These are phyloP conservation scores for Scutellaria minor DNA, from an alignment of 257 asterid species.

Conservation along the genomic window DNA sequence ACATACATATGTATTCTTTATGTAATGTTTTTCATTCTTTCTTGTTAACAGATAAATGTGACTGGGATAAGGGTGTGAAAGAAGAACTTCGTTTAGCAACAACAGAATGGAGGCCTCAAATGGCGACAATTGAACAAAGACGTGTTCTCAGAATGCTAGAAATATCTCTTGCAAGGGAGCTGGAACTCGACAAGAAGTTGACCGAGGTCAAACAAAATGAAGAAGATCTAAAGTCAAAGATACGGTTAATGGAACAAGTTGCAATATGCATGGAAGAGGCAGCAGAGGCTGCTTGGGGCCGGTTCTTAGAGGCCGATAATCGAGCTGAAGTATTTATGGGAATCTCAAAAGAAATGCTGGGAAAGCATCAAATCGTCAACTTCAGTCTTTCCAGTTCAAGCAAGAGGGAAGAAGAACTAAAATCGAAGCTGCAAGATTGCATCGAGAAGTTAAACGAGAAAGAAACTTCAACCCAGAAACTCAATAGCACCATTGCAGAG, in stretches of 20 bases:
- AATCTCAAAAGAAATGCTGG: conserved; percentile 73
- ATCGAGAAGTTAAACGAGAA: conserved; percentile 49
- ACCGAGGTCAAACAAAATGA: conserved; percentile 66
- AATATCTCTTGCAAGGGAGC: conserved; percentile 70
- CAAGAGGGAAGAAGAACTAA: conserved; percentile 52
- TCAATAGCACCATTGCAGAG: conserved; percentile 42
- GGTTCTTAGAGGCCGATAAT: conserved; percentile 86
- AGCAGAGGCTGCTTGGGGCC: conserved; percentile 84
- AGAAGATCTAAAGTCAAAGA: conserved; percentile 71
- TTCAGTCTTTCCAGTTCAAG: conserved; percentile 40
- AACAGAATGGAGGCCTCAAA: conserved; percentile 51
- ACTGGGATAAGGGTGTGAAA: conserved; percentile 46
- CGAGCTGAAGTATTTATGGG: conserved; percentile 75
- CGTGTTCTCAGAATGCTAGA: conserved; percentile 76
- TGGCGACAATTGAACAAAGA: conserved; percentile 53
- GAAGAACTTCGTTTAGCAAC: conserved; percentile 41
- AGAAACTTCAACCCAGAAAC: conserved; percentile 51
- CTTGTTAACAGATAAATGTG: conserved; percentile 52
- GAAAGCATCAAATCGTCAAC: conserved; percentile 48
- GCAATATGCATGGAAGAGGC: conserved; percentile 88
- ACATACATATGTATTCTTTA: not conserved
- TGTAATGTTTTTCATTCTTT: conserved; percentile 1
- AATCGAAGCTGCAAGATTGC: conserved; percentile 49
- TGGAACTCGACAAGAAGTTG: conserved; percentile 79
- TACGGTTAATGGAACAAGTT: conserved; percentile 67